Conservation (phyloP, 2,329 filamentous ascomycete genomes). For the Cladosporium halotolerans region DNA sequence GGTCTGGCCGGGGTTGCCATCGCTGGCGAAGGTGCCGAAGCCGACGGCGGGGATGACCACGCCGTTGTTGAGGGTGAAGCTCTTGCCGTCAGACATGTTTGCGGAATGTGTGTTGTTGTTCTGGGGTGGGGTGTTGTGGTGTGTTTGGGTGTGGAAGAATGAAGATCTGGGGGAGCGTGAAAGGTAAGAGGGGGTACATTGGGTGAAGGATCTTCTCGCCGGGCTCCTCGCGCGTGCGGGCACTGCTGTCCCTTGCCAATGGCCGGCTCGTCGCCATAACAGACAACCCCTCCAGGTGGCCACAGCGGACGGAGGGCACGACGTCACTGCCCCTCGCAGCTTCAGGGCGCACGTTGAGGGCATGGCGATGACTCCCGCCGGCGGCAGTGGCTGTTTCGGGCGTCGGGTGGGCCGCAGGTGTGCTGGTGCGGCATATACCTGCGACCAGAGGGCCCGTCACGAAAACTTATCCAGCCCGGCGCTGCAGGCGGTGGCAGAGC, state of each 20-base stretch:
- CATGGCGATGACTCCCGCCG: neutral
- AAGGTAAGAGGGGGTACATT: neutral
- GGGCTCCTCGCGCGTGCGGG: neutral
- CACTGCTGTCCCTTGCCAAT: conserved; percentile 1
- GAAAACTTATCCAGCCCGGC: conserved; percentile 3
- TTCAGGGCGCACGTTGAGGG: conserved; percentile 1
- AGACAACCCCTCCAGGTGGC: neutral
- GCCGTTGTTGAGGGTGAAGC: conserved; percentile 51
- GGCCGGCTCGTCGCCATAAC: neutral
- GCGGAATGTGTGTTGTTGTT: conserved; percentile 4
- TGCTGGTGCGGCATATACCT: conserved; percentile 1
- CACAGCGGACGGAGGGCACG: neutral
- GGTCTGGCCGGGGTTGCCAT: conserved; percentile 54
- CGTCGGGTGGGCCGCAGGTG: neutral
- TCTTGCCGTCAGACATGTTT: conserved; percentile 51
- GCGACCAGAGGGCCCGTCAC: neutral
- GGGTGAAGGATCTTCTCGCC: neutral
- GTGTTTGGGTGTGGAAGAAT: neutral
- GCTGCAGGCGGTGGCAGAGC: neutral
- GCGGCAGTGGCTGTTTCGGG: too few species aligned
- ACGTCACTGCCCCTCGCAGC: conserved; percentile 10
- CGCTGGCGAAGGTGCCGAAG: conserved; percentile 62
- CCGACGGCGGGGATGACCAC: conserved; percentile 58
- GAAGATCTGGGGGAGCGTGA: conserved; percentile 4
- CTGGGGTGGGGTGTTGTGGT: neutral